phyloP scores from a whole-genome alignment of 345 rosid species.

The Salix brachista region DNA sequence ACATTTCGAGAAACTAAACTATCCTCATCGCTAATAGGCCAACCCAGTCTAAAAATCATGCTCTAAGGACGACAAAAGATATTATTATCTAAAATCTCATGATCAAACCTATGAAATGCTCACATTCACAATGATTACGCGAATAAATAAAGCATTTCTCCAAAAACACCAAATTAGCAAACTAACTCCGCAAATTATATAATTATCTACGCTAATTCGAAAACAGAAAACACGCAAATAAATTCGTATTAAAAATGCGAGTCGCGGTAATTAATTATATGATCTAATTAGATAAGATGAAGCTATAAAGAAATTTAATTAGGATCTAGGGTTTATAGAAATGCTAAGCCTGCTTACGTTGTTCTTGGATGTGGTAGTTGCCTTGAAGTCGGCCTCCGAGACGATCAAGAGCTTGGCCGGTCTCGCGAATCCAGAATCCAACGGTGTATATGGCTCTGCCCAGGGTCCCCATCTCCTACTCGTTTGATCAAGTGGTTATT shows the following conservation, averaged over 20 bases:
- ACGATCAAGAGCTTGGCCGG: slow-evolving; percentile 90
- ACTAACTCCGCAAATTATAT: background rate
- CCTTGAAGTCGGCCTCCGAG: slow-evolving; percentile 94
- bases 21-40: background rate
- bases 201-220: background rate
- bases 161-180: background rate
- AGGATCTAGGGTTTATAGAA: slow-evolving; percentile 2
- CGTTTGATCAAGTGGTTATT: background rate
- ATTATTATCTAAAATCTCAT: background rate
- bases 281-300: background rate
- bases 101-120: background rate
- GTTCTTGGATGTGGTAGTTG: slow-evolving; percentile 70
- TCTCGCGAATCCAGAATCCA: slow-evolving; percentile 96
- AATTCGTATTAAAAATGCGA: background rate
- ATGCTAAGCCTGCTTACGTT: slow-evolving; percentile 43
- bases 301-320: background rate
- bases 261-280: background rate
- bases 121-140: background rate
- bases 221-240: background rate
- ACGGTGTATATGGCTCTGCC: slow-evolving; percentile 82
- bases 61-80: background rate
- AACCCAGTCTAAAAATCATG: background rate
- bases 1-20: background rate
- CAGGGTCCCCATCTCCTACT: slow-evolving; percentile 63
- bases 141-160: background rate